These are phyloP conservation scores for Martensiomyces pterosporus DNA, from an alignment of 192 early-diverging fungal species.

Conservation along the genomic window DNA sequence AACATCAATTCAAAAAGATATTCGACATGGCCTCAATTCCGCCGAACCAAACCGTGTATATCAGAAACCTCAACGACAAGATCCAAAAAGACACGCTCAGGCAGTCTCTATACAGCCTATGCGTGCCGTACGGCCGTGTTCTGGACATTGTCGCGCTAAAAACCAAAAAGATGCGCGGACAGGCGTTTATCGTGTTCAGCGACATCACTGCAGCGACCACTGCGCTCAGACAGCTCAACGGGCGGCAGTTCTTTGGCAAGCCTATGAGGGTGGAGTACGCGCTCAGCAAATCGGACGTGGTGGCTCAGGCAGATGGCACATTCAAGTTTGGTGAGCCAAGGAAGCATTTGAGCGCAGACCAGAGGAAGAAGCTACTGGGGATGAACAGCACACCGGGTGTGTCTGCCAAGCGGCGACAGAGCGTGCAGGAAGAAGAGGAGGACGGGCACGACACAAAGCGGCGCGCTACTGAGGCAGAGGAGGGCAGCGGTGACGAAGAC, in stretches of 20 bases:
- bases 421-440: constrained; percentile 1
- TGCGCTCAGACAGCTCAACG: constrained; percentile 83
- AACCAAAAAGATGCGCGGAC: constrained; percentile 81
- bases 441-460: constrained; percentile 1
- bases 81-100: constrained; percentile 70
- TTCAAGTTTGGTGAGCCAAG: constrained; percentile 26
- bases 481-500: constrained; percentile 8
- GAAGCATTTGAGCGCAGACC: constrained; percentile 30
- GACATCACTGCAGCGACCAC: constrained; percentile 82
- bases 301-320: constrained; percentile 32
- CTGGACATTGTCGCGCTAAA: constrained; percentile 83
- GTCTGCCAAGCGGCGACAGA: constrained; percentile 22
- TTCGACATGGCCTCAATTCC: constrained; percentile 44
- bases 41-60: constrained; percentile 71
- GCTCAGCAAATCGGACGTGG: constrained; percentile 37
- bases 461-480: background rate
- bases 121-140: constrained; percentile 81
- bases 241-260: constrained; percentile 79
- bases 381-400: constrained; percentile 7
- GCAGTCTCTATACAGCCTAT: constrained; percentile 87
- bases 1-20: too few relatives aligned
- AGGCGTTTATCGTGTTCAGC: constrained; percentile 89
- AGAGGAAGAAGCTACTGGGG: constrained; percentile 34
- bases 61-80: constrained; percentile 82
- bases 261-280: constrained; percentile 54